Conservation (phyloP, 257 asterid species). For the Leptodermis oblonga region DNA sequence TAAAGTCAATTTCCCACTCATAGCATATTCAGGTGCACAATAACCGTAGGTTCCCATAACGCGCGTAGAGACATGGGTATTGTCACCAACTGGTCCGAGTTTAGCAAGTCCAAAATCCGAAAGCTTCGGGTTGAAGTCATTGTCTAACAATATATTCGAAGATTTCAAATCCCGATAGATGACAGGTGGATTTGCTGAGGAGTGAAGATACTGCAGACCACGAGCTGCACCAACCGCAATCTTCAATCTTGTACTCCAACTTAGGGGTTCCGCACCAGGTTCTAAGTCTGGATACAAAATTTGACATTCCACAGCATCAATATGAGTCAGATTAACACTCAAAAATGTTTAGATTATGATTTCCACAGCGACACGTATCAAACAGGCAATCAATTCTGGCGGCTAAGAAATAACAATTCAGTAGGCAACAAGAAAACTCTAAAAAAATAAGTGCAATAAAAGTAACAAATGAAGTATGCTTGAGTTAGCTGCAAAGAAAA, state of each 20-base stretch:
- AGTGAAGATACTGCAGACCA: slow-evolving; percentile 83
- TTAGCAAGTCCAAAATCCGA: slow-evolving; percentile 94
- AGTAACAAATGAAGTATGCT: neutral
- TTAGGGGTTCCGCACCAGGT: slow-evolving; percentile 46
- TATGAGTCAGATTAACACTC: neutral
- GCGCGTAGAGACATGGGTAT: slow-evolving; percentile 87
- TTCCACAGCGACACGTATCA: neutral
- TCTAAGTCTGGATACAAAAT: slow-evolving; percentile 38
- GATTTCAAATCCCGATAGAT: slow-evolving; percentile 82
- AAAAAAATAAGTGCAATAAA: neutral
- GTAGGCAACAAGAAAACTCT: neutral
- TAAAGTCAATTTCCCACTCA: slow-evolving; percentile 80
- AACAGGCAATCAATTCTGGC: neutral
- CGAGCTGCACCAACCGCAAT: slow-evolving; percentile 82
- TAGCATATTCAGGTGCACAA: slow-evolving; percentile 88
- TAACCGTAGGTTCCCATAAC: slow-evolving; percentile 95
- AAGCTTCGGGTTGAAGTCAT: slow-evolving; percentile 69
- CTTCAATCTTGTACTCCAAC: slow-evolving; percentile 78
- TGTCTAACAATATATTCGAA: slow-evolving; percentile 74
- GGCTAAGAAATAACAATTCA: neutral
- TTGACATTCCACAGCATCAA: neutral
- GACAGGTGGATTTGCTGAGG: slow-evolving; percentile 81
- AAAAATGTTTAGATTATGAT: neutral
- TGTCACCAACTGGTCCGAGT: slow-evolving; percentile 86
- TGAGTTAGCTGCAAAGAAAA: neutral